These are phyloP conservation scores for Syncephalastrum racemosum DNA, from an alignment of 371 early-diverging fungal genomes.

Conservation along the genomic window DNA sequence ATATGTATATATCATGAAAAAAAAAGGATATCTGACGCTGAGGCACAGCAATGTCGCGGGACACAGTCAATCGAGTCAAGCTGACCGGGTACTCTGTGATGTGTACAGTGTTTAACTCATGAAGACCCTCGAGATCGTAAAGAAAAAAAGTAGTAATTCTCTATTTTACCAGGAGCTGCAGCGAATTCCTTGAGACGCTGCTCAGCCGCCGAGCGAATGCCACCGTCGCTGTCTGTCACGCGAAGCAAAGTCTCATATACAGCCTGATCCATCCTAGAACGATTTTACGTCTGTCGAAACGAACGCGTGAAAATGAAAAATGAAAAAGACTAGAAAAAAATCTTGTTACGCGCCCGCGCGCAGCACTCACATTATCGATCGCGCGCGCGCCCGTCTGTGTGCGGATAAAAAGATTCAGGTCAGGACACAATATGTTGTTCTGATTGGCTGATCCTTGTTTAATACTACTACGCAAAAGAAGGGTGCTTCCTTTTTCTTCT, in stretches of 20 bases:
- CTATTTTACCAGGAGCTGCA: conserved; percentile 53
- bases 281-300: neutral
- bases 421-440: too few species aligned
- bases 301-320: too few species aligned
- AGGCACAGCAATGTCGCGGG: conserved; percentile 63
- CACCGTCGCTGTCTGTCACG: conserved; percentile 67
- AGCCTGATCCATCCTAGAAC: conserved; percentile 61
- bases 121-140: neutral
- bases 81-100: conserved; percentile 67
- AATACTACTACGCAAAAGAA: too few species aligned
- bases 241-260: conserved; percentile 71
- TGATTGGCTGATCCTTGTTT: too few species aligned
- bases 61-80: conserved; percentile 64
- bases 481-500: too few species aligned
- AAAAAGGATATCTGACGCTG: conserved; percentile 77
- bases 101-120: conserved; percentile 1
- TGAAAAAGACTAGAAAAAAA: too few species aligned
- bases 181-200: conserved; percentile 67
- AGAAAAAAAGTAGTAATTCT: neutral
- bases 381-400: too few species aligned
- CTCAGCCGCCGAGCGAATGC: conserved; percentile 71
- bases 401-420: too few species aligned
- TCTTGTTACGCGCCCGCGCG: too few species aligned
- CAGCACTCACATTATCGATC: too few species aligned
- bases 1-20: neutral